Base-by-base conservation (phyloP, 345 rosid genomes). In the Syzygium oleosum region DNA sequence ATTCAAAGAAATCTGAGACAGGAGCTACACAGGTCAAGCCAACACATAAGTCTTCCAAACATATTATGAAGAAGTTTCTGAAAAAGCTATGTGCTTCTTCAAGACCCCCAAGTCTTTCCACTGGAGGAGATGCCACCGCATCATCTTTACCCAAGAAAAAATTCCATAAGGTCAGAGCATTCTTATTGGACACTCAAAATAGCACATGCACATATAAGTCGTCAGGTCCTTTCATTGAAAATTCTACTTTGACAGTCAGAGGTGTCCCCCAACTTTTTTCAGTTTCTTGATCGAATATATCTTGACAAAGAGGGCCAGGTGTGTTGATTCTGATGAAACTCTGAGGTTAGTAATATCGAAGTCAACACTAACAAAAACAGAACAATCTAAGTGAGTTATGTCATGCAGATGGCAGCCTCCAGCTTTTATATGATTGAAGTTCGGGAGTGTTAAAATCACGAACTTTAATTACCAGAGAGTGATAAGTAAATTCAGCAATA, bases 21-120 rank as follows among this genome's bases (percentile, higher is more conserved):
- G 93, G 87, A 85, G 92, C 92, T 88, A 90, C 90, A 91, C 94
- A 89, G 78, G 88, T 88, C 86, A 92, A 92, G 91, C 68, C 85
- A 93, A 87, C 88, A 86, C 93, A 90, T 86, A 94, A 87, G 87
- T 90, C 96, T 86, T 91, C 93, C 86, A 95, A 94, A 88, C 89
- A 93, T 89, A 91, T 93, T 89, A 84, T 96, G 58, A 97, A 93
- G 89, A 96, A 91, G 93, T 90, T 95, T 80, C 91, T 96, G 87
- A 93, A 89, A 90, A 96, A 90, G 93, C 85, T 97, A 58, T 88
- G 90, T 77, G 73, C 92, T 78, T 87, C 95, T 89, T 87, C 96
- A 73, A 91, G 87, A 90, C 83, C 85, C 84, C 86, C 90, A 41
- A 84, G 53, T 52, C 61, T 86, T 86, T 88, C 91, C 86, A 51